Conservation (phyloP, 495 filamentous ascomycete species). For the Trichoderma gamsii region DNA sequence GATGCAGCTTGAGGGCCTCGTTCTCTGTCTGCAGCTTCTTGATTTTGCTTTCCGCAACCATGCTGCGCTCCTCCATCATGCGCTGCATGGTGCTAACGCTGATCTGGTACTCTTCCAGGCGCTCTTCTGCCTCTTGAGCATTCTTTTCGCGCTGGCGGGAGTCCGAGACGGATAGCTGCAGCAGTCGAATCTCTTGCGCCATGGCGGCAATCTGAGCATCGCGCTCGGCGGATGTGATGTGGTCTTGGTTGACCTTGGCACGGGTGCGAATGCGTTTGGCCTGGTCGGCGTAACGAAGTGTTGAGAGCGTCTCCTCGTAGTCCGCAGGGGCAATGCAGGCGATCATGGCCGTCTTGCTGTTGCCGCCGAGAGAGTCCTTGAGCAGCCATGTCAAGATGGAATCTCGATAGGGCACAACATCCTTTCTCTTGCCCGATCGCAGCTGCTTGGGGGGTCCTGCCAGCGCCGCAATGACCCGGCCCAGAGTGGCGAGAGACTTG, state of each 20-base stretch:
- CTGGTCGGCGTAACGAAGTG: conserved; percentile 94
- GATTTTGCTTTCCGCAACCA: conserved; percentile 89
- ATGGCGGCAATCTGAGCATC: conserved; percentile 91
- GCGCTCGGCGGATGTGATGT: conserved; percentile 76
- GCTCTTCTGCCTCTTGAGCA: conserved; percentile 54
- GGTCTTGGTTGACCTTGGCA: conserved; percentile 92
- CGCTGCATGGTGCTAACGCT: conserved; percentile 80
- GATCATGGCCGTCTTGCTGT: conserved; percentile 98
- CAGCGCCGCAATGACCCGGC: conserved; percentile 93
- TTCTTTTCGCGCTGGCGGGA: conserved; percentile 44
- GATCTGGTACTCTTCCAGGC: conserved; percentile 87
- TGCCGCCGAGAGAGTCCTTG: conserved; percentile 91
- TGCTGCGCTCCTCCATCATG: conserved; percentile 84
- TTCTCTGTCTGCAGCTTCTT: conserved; percentile 79
- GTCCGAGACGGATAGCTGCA: conserved; percentile 70
- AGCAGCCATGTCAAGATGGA: conserved; percentile 96
- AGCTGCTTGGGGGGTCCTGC: conserved; percentile 72
- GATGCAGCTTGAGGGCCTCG: conserved; percentile 76
- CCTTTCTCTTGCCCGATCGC: conserved; percentile 39
- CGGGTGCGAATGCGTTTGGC: conserved; percentile 96
- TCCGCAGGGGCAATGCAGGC: conserved; percentile 92
- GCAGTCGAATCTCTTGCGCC: conserved; percentile 79
- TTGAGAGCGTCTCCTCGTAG: conserved; percentile 95
- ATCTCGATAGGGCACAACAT: conserved; percentile 91
- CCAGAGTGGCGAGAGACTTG: conserved; percentile 92